phyloP scores from a whole-genome alignment of 768 basidiomycete genomes.

The Tricholoma flavovirens region DNA sequence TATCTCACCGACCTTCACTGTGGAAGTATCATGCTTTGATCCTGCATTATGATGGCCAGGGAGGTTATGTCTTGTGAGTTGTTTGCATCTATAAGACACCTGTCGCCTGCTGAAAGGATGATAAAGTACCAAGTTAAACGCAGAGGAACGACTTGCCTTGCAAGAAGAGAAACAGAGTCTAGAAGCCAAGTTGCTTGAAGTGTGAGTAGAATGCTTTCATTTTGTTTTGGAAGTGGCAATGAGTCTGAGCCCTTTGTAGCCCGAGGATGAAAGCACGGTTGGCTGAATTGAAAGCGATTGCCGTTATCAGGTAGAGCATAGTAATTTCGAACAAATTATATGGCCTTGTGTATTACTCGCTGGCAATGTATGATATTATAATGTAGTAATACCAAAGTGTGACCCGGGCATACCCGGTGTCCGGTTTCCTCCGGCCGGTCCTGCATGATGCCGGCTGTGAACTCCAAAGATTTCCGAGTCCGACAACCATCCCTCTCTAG shows the following conservation, averaged over 20 bases:
- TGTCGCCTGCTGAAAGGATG: constrained; percentile 1
- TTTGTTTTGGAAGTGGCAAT: constrained; percentile 5
- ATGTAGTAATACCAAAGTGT: too few species aligned
- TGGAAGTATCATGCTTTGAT: constrained; percentile 92
- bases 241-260: constrained; percentile 28
- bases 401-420: too few species aligned
- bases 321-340: not conserved
- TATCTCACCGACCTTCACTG: constrained; percentile 90
- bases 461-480: too few species aligned
- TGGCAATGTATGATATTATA: too few species aligned
- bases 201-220: constrained; percentile 45
- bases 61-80: constrained; percentile 89
- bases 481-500: not conserved
- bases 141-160: constrained; percentile 81
- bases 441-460: not conserved
- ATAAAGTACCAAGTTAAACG: constrained; percentile 77
- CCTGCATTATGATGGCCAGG: constrained; percentile 89
- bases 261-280: constrained; percentile 79
- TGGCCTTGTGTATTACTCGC: too few species aligned
- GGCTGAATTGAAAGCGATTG: constrained; percentile 50
- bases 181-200: constrained; percentile 80
- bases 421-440: constrained; percentile 16
- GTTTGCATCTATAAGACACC: not conserved
- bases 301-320: constrained; percentile 1
- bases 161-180: constrained; percentile 93